Base-by-base conservation (phyloP, 2,329 filamentous ascomycete species). In the Colletotrichum sp. region DNA sequence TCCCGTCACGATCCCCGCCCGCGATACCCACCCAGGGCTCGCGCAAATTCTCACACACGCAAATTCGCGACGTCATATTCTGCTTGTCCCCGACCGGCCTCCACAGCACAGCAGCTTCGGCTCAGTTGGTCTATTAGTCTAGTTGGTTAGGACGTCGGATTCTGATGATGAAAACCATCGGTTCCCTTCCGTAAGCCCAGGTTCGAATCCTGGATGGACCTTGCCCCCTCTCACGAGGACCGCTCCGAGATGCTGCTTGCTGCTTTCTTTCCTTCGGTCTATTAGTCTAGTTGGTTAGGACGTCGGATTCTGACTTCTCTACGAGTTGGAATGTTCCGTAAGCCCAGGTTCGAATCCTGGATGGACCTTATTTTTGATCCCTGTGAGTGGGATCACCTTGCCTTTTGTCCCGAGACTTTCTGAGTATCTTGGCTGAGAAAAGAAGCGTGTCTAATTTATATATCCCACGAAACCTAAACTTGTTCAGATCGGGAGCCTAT, bases 151-250 rank as follows among this genome's bases (percentile, higher is more conserved):
- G 72, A 75, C 72, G 72, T 73, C 73, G 73, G 73, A 76, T 76
- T 76, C 73, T 76, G 73, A 76, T 59, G n/a, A 67, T 63, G 9
- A 49, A 8, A 12, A n/a, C 26, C 18, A 16, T 63, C 6, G 18
- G 26, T 34, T 30, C 24, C 44, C 57, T 73, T 76, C 73, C 73
- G 73, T 76, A 76, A 34, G 69, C 73, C 73, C 73, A 76, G 69
- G 73, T 76, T 76, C 73, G 73, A 76, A 76, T 76, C 73, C 73
- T 76, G 73, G 73, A 76, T 76, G 73, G 73, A 76, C 73, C 73
- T 76, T 34, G 3, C 30, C 3, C 9, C 49, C 49, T 55, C 49
- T 26, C 24, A 8, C 10, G 10, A n/a, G 49, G 49, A 55, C n/a
- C 49, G n/a, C 49, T 0, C 49, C n/a, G 49, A 8, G n/a, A n/a